These are phyloP conservation scores for Dentipellis fragilis DNA, from an alignment of 768 basidiomycete species.

Conservation along the genomic window DNA sequence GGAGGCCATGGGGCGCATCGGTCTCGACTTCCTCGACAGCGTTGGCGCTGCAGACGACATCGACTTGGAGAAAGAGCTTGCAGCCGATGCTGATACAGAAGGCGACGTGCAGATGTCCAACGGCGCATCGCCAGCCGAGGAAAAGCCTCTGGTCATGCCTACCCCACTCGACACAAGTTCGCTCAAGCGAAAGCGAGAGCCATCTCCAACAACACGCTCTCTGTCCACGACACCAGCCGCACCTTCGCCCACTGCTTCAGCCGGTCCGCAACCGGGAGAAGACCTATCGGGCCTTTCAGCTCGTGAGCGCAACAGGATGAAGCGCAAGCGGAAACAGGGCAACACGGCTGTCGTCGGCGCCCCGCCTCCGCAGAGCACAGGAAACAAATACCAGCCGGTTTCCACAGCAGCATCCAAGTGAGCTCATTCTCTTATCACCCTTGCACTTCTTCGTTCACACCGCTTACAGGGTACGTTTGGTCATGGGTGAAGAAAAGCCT, in stretches of 20 bases:
- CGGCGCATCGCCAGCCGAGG: conserved; percentile 29
- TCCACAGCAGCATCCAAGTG: conserved; percentile 52
- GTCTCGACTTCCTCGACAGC: conserved; percentile 75
- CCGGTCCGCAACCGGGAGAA: conserved; percentile 29
- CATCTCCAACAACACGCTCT: conserved; percentile 30
- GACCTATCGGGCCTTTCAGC: conserved; percentile 65
- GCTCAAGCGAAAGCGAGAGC: conserved; percentile 15
- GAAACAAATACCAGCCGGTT: conserved; percentile 53
- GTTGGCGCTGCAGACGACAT: conserved; percentile 68
- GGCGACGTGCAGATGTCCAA: conserved; percentile 22
- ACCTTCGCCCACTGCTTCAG: conserved; percentile 39
- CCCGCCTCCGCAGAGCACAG: conserved; percentile 39
- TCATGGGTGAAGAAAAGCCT: conserved; percentile 50
- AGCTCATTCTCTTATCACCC: conserved; percentile 8
- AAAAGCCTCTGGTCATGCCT: conserved; percentile 27
- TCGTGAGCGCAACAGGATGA: conserved; percentile 87
- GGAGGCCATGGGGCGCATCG: conserved; percentile 82
- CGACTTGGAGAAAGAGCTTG: conserved; percentile 78
- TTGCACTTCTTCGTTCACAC: background rate
- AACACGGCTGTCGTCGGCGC: conserved; percentile 73
- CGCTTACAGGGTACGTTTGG: conserved; percentile 53
- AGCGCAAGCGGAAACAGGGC: conserved; percentile 87
- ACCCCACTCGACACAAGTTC: conserved; percentile 30
- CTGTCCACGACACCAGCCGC: conserved; percentile 34
- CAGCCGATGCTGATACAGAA: conserved; percentile 35